Conservation (phyloP, 2,329 filamentous ascomycete species). For the Colletotrichum sansevieriae region DNA sequence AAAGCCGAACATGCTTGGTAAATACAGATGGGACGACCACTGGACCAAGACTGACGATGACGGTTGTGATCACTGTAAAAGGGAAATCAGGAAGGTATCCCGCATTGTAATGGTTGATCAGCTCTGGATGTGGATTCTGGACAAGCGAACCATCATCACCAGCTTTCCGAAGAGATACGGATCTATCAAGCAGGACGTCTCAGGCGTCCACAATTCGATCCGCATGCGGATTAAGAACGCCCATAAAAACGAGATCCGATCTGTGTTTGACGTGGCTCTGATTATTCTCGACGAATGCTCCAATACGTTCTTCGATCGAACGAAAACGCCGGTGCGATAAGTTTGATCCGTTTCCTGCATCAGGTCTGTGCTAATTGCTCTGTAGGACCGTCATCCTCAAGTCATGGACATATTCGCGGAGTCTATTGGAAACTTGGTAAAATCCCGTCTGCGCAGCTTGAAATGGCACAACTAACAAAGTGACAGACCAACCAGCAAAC, state of each 20-base stretch:
- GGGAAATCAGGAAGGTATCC: conserved; percentile 39
- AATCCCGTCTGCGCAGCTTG: conserved; percentile 34
- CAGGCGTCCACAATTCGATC: conserved; percentile 57
- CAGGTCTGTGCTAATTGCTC: not conserved
- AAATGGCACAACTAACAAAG: not conserved
- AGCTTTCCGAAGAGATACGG: conserved; percentile 59
- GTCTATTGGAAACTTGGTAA: conserved; percentile 57
- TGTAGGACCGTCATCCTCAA: conserved; percentile 49
- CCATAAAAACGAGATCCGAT: conserved; percentile 48
- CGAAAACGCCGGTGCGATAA: conserved; percentile 43
- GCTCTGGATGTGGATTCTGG: conserved; percentile 58
- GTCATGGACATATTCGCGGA: conserved; percentile 57
- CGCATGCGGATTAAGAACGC: conserved; percentile 48
- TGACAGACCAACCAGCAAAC: conserved; percentile 54
- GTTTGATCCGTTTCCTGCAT: not conserved
- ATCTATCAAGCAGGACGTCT: conserved; percentile 54
- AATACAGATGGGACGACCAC: conserved; percentile 39
- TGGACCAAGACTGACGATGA: conserved; percentile 36
- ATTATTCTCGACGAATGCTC: conserved; percentile 58
- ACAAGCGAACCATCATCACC: conserved; percentile 53
- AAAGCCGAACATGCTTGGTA: not conserved
- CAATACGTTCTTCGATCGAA: conserved; percentile 56
- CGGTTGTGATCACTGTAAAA: conserved; percentile 42
- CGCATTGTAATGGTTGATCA: conserved; percentile 59
- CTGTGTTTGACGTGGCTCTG: conserved; percentile 57